Conservation (phyloP, 2,329 filamentous ascomycete species). For the Leptographium lundbergii region DNA sequence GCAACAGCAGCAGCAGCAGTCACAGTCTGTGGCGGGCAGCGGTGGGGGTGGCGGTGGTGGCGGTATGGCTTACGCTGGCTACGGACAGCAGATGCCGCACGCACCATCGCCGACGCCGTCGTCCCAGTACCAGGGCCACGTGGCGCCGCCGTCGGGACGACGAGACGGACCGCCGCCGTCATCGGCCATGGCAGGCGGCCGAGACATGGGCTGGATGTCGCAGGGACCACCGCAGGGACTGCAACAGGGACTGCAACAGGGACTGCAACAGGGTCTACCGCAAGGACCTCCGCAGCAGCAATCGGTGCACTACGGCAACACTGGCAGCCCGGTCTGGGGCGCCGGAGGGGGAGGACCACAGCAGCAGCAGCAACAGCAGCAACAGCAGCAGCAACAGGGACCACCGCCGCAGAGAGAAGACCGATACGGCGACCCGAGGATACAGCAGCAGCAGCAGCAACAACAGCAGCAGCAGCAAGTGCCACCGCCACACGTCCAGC, state of each 20-base stretch:
- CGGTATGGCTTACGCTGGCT: slow-evolving; percentile 1
- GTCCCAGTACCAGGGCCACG: slow-evolving; percentile 21
- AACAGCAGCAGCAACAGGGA: slow-evolving; percentile 19
- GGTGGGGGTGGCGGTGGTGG: not conserved
- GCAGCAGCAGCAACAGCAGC: slow-evolving; percentile 11
- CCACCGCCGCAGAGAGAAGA: slow-evolving; percentile 13
- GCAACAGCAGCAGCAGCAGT: slow-evolving; percentile 17
- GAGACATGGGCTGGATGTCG: not conserved
- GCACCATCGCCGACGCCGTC: slow-evolving; percentile 6
- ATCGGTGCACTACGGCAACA: not conserved
- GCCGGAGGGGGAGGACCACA: slow-evolving; percentile 6
- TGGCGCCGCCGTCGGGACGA: not conserved
- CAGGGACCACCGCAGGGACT: not conserved
- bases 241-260: not conserved
- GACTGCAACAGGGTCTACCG: not conserved
- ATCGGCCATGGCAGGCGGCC: not conserved
- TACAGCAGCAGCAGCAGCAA: slow-evolving; percentile 9
- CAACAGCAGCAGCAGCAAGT: slow-evolving; percentile 10
- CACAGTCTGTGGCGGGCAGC: not conserved
- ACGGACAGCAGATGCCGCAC: slow-evolving; percentile 4
- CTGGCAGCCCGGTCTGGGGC: not conserved
- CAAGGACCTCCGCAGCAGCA: not conserved
- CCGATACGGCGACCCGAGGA: slow-evolving; percentile 2
- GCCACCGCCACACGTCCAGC: not conserved
- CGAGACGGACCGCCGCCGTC: not conserved